Conservation (phyloP, 371 early-diverging fungal genomes). For the Cladochytrium tenue region DNA sequence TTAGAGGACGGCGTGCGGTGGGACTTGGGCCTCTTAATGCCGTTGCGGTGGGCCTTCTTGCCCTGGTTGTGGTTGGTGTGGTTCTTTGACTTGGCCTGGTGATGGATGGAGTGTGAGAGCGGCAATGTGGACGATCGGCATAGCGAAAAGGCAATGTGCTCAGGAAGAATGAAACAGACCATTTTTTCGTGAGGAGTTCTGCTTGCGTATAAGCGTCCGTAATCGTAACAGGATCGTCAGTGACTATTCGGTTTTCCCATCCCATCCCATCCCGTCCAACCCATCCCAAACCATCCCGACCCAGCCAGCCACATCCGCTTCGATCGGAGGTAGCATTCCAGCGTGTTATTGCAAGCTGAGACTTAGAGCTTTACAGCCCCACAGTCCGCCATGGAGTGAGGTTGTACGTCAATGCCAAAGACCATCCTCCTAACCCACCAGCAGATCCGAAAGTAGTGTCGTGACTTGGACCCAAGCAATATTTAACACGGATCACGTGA, state of each 20-base stretch:
- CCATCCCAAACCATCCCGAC: neutral
- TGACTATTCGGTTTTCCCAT: neutral
- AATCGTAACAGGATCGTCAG: neutral
- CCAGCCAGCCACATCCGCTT: neutral
- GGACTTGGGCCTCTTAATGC: conserved; percentile 91
- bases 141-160: neutral
- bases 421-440: too few species aligned
- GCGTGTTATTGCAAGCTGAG: too few species aligned
- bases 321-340: conserved; percentile 1
- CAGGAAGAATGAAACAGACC: neutral
- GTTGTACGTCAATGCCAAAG: too few species aligned
- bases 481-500: too few species aligned
- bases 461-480: too few species aligned
- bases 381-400: too few species aligned
- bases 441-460: too few species aligned
- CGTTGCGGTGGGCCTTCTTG: conserved; percentile 95
- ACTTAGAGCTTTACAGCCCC: too few species aligned
- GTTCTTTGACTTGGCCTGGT: conserved; percentile 70
- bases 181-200: neutral
- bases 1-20: conserved; percentile 86
- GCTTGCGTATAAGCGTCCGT: neutral
- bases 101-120: neutral
- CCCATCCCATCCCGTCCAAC: neutral
- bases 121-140: neutral
- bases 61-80: conserved; percentile 99